phyloP scores from a whole-genome alignment of 2,329 filamentous ascomycete genomes.

The Didymella glomerata region DNA sequence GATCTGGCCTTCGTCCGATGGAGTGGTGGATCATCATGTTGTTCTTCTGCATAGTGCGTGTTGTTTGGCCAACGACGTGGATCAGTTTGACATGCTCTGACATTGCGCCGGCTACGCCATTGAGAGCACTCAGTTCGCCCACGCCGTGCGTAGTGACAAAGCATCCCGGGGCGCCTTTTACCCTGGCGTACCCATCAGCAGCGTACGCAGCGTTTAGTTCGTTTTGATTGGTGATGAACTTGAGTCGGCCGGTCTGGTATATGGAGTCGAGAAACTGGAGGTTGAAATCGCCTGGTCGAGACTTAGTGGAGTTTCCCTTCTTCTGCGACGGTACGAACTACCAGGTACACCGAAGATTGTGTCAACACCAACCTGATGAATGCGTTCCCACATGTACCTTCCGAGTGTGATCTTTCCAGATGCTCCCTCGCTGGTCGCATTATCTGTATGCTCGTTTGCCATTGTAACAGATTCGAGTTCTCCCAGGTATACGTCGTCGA shows the following conservation, averaged over 20 bases:
- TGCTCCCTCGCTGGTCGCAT: slow-evolving; percentile 22
- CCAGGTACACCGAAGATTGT: slow-evolving; percentile 56
- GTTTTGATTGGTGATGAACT: slow-evolving; percentile 64
- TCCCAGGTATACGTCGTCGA: background rate
- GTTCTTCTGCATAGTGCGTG: slow-evolving; percentile 52
- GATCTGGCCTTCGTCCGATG: slow-evolving; percentile 54
- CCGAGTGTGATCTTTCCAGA: slow-evolving; percentile 51
- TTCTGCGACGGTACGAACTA: background rate
- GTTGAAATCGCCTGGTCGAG: slow-evolving; percentile 9
- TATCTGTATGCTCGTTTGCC: background rate
- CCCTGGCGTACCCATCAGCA: slow-evolving; percentile 65
- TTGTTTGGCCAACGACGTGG: slow-evolving; percentile 58
- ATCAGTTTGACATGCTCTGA: slow-evolving; percentile 56
- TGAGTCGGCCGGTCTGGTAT: slow-evolving; percentile 51
- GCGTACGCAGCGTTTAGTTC: slow-evolving; percentile 67
- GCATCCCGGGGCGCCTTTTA: slow-evolving; percentile 60
- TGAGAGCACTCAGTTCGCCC: slow-evolving; percentile 59
- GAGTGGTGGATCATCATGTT: slow-evolving; percentile 59
- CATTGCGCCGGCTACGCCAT: slow-evolving; percentile 56
- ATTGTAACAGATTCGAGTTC: background rate
- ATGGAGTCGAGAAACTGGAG: slow-evolving; percentile 55
- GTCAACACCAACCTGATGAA: slow-evolving; percentile 53
- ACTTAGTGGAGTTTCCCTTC: background rate
- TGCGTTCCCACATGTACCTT: slow-evolving; percentile 54
- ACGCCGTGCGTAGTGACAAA: slow-evolving; percentile 69